Percentiles rank a stretch among this genome's conserved stretches.
These are phyloP conservation scores for Fusarium mexicanum DNA, from an alignment of 2,329 filamentous ascomycete species.

Conservation along the genomic window DNA sequence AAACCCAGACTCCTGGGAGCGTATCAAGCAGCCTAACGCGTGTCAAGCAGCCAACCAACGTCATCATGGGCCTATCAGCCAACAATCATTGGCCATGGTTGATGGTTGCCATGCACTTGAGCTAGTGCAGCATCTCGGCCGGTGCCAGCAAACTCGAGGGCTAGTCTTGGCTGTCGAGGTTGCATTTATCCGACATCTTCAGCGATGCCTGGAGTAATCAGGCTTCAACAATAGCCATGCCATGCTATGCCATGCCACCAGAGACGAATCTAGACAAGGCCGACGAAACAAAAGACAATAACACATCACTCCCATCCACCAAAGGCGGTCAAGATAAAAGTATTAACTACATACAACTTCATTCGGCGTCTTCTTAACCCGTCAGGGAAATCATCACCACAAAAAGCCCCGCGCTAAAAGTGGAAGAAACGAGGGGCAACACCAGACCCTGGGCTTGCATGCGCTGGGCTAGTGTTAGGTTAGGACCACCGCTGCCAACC, in stretches of 20 bases:
- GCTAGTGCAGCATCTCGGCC: slow-evolving; percentile 12
- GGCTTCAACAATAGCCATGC: not conserved
- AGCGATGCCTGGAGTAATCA: slow-evolving; percentile 1
- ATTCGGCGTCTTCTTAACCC: slow-evolving; percentile 7
- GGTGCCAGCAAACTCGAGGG: slow-evolving; percentile 8
- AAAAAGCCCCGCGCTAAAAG: slow-evolving; percentile 38
- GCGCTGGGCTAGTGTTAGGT: not conserved
- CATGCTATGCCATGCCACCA: not conserved
- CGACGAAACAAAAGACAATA: not conserved
- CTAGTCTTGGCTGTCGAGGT: slow-evolving; percentile 13
- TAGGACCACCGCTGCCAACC: slow-evolving; percentile 3
- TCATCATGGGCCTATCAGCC: slow-evolving; percentile 12
- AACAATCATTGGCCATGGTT: slow-evolving; percentile 4
- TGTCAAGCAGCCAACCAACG: slow-evolving; percentile 5
- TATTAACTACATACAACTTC: not conserved
- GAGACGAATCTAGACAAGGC: not conserved
- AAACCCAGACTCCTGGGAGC: slow-evolving; percentile 1
- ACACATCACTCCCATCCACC: not conserved
- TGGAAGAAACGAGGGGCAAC: slow-evolving; percentile 35
- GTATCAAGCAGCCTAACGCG: not conserved
- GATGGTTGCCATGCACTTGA: slow-evolving; percentile 5
- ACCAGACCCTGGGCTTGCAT: slow-evolving; percentile 16
- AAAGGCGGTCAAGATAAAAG: slow-evolving; percentile 11
- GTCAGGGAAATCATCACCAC: slow-evolving; percentile 21
- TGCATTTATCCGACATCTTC: slow-evolving; percentile 18